Base-by-base conservation (phyloP, 1,284 basidiomycete genomes). In the Mycena citricolor region DNA sequence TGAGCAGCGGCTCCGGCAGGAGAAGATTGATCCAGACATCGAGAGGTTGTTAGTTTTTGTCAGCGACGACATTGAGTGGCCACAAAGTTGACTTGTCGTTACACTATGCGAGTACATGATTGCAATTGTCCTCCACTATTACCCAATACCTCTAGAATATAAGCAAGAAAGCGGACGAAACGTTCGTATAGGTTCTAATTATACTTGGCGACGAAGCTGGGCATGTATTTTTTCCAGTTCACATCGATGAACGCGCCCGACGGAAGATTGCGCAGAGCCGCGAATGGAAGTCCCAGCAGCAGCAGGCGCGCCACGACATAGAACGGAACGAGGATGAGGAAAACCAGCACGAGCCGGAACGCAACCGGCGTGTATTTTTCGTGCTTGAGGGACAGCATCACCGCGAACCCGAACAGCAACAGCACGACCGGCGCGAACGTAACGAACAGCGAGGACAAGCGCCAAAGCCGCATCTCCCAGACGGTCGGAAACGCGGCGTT, bases 391-490 rank as follows among this genome's bases (percentile, higher is more conserved):
- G 25, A 38, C 12, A 38, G 10, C 14, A 13, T 4, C 19, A 4
- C 11, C 16, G 10, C 14, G 14, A 31, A 22, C 25, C 19, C 19
- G 8, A 34, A 12, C 17, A 40, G 13, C 6, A 42, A 20, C 21
- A 35, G 25, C 31, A 39, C 32, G 8, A 23, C 29, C 5, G 53
- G 53, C 17, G 40, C 17, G 5, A 39, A 31, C 4, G 51, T 45
- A 10, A 56, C 42, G 2, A 47, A 11, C 16, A 42, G 2, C 5
- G 56, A 37, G 17, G 33, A 35, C 7, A 39, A 23, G 17, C 49
- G 41, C 56, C 57, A 59, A 7, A 57, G 13, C 28, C 41, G 25
- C 25, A 39, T 30, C 26, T 59, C 57, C 2, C 8, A 19, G n/a
- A 8, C 3, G 7, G 47, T 34, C 2, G 54, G 50, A 37, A 59